Evolutionary conservation across 805 yeast species (phyloP).

Genomic region (Metschnikowia bowlesiae): DNA sequence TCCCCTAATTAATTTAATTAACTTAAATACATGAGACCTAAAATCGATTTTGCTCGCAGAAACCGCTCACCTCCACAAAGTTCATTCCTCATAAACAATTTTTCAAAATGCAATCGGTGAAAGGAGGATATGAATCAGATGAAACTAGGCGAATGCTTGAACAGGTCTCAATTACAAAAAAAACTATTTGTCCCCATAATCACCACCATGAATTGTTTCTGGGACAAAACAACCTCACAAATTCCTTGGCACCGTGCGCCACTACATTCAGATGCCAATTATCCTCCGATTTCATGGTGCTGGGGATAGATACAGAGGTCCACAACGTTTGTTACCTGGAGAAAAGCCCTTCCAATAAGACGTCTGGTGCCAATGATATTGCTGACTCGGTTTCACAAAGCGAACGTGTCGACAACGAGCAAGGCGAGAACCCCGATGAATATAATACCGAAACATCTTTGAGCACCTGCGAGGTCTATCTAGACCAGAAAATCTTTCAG

Average conservation of each 20-base stretch:
- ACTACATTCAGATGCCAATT: background rate
- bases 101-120: background rate
- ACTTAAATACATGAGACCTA: background rate
- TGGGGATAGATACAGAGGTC: background rate
- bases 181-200: background rate
- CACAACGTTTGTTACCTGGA: background rate
- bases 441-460: background rate
- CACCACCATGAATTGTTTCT: background rate
- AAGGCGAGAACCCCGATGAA: background rate
- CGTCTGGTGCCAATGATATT: background rate
- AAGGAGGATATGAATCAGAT: background rate
- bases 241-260: background rate
- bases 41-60: background rate
- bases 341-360: background rate
- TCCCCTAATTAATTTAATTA: background rate
- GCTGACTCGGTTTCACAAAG: background rate
- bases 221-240: background rate
- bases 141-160: slow-evolving; percentile 1
- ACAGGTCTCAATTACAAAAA: background rate
- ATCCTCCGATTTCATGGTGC: background rate
- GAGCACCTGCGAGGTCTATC: background rate
- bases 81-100: background rate
- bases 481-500: background rate
- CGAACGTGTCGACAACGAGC: background rate
- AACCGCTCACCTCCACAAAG: background rate